Conservation (phyloP, 78 protist species). For the Cavenderia fasciculata region DNA sequence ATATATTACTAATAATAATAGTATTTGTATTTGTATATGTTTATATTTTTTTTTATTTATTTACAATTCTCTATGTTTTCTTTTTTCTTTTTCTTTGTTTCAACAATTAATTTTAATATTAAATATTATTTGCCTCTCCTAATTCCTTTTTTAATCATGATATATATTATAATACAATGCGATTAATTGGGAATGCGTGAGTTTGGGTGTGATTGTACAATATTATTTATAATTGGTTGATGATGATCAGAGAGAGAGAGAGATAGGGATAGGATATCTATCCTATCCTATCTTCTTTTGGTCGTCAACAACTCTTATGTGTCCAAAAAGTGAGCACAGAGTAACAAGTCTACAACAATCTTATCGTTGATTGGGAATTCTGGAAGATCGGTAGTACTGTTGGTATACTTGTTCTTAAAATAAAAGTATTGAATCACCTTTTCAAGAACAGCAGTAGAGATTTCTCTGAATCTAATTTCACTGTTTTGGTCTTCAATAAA, state of each 20-base stretch:
- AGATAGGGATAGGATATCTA: too few species aligned
- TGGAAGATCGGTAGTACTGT: constrained; percentile 85
- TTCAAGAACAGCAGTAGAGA: constrained; percentile 80
- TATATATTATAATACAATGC: neutral
- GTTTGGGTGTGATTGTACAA: too few species aligned
- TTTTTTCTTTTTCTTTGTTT: too few species aligned
- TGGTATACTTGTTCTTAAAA: constrained; percentile 83
- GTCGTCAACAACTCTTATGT: too few species aligned
- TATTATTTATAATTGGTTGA: too few species aligned
- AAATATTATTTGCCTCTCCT: too few species aligned
- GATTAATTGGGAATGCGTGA: neutral
- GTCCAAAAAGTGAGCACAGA: constrained; percentile 91
- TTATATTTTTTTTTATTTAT: too few species aligned
- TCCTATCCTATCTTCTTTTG: neutral
- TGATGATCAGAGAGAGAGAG: too few species aligned
- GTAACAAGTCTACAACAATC: constrained; percentile 87
- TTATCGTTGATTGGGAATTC: constrained; percentile 88
- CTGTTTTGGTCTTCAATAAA: constrained; percentile 85
- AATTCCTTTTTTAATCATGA: neutral
- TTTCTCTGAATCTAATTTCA: constrained; percentile 84
- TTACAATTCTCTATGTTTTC: too few species aligned
- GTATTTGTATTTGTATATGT: too few species aligned
- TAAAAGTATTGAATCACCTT: constrained; percentile 86
- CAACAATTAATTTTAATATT: too few species aligned
- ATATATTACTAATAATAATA: too few species aligned